Evolutionary conservation across 2,329 filamentous ascomycete genomes (phyloP), one percentile per base, ranked within the genome.

Genomic region (Nannizziopsis arthrosporioides): DNA sequence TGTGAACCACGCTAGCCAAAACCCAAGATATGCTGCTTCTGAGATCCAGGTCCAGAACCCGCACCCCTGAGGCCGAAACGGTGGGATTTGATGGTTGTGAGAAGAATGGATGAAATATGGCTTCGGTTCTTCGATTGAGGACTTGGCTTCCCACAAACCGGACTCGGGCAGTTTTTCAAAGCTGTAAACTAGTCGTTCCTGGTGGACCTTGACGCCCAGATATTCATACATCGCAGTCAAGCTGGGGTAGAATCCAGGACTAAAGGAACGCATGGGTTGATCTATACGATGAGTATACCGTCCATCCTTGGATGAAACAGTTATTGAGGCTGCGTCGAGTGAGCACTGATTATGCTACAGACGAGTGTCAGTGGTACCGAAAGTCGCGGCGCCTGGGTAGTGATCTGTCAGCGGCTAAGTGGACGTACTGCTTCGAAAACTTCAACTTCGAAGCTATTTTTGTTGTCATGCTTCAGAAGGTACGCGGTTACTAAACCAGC

Each of bases 181-280:
- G 35, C 68, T 68, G 57, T 74, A 81, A 2, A 78, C 59, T 54
- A 79, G 79, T 12, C 65, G 67, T 47, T 75, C 68, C 10, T 68
- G 63, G 36, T 70, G 67, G 50, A 76, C 74, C 5, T 62, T 61
- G 10, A 81, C 64, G 1, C 65, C 68, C 2, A 81, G 61, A 53
- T 77, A 65, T 19, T 73, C 64, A 58, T 80, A 80, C 71, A 81
- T 74, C 19, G 67, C 64, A 52, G 68, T 70, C 42, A 81, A 61
- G 51, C 78, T 76, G 41, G 61, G 58, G 56, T 81, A 80, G 59
- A 75, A 81, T 15, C 71, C 70, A 8, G 64, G 68, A 11, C 69
- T 69, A 52, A 75, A 73, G 5, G 68, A 69, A 44, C 72, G 70
- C 73, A 75, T 75, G 31, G 73, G 73, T 36, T 75, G 57, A 58